These are phyloP conservation scores for Salix suchowensis DNA, from an alignment of 345 rosid species.

Conservation along the genomic window DNA sequence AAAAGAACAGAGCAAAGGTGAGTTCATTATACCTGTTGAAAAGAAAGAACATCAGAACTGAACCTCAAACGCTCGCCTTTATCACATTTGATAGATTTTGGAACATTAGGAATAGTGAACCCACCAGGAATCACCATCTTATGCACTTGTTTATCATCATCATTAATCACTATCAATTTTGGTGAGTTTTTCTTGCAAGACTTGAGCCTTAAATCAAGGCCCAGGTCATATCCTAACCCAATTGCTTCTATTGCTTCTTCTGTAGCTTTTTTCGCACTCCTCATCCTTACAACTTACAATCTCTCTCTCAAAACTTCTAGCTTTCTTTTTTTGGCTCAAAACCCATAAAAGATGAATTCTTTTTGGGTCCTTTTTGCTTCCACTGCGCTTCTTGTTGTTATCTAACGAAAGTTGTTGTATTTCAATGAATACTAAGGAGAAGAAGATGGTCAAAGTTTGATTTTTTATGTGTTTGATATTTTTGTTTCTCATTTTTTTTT, in stretches of 20 bases:
- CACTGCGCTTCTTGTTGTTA: not conserved
- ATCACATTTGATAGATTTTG: slow-evolving; percentile 29
- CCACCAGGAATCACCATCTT: slow-evolving; percentile 34
- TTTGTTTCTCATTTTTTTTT: no score
- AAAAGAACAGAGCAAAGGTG: not conserved
- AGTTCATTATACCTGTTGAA: slow-evolving; percentile 22
- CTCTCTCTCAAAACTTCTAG: not conserved
- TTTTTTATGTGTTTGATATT: not conserved
- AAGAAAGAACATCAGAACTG: slow-evolving; percentile 29
- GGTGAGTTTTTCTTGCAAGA: slow-evolving; percentile 17
- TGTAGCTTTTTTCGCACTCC: slow-evolving; percentile 20
- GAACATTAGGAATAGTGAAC: slow-evolving; percentile 19
- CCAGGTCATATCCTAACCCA: slow-evolving; percentile 27
- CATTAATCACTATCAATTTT: slow-evolving; percentile 5
- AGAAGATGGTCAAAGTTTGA: slow-evolving; percentile 1
- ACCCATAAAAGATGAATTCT: not conserved
- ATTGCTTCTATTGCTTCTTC: slow-evolving; percentile 24
- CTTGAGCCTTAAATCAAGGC: slow-evolving; percentile 25
- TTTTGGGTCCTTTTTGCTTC: not conserved
- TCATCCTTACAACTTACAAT: not conserved
- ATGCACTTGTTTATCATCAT: slow-evolving; percentile 10
- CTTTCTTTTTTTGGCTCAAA: not conserved
- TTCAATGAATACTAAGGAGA: not conserved
- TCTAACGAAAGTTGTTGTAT: not conserved
- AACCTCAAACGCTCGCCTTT: slow-evolving; percentile 31